Conservation (phyloP, 2,329 filamentous ascomycete species). For the Ophiostoma tasmaniense region DNA sequence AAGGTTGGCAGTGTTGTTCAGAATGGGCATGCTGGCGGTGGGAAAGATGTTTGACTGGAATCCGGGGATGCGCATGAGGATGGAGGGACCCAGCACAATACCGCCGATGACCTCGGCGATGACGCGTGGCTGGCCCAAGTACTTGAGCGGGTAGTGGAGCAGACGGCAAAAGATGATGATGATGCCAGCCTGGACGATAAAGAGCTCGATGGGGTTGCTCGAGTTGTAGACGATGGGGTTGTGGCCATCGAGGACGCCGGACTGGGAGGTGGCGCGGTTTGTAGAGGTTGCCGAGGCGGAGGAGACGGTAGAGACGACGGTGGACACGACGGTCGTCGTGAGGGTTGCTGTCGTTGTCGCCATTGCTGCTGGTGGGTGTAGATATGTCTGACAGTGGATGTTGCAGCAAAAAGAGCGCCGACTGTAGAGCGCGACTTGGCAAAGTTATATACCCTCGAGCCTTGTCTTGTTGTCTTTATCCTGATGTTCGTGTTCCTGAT, state of each 20-base stretch:
- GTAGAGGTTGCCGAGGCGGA: slow-evolving; percentile 26
- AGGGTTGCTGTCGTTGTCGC: slow-evolving; percentile 21
- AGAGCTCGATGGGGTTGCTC: slow-evolving; percentile 57
- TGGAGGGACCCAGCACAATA: slow-evolving; percentile 74
- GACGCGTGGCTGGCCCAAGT: slow-evolving; percentile 64
- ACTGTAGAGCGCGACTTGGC: neutral
- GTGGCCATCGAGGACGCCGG: slow-evolving; percentile 54
- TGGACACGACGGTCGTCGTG: slow-evolving; percentile 17
- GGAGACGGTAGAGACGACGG: slow-evolving; percentile 16
- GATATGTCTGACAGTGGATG: neutral
- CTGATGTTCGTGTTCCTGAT: neutral
- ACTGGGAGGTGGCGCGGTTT: slow-evolving; percentile 24
- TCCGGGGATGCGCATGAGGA: slow-evolving; percentile 76
- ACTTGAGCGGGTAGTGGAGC: slow-evolving; percentile 62
- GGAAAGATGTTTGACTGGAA: slow-evolving; percentile 75
- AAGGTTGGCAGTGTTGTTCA: slow-evolving; percentile 72
- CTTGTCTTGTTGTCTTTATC: neutral
- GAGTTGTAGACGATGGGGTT: slow-evolving; percentile 55
- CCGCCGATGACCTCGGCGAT: slow-evolving; percentile 66
- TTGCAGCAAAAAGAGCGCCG: neutral
- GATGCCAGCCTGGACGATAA: slow-evolving; percentile 57
- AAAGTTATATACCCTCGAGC: neutral
- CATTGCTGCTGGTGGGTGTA: slow-evolving; percentile 18
- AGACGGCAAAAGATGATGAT: slow-evolving; percentile 68
- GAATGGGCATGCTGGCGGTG: slow-evolving; percentile 59